Evolutionary conservation across 2,329 filamentous ascomycete genomes (phyloP).

Genomic region (Ophiostoma australiae): DNA sequence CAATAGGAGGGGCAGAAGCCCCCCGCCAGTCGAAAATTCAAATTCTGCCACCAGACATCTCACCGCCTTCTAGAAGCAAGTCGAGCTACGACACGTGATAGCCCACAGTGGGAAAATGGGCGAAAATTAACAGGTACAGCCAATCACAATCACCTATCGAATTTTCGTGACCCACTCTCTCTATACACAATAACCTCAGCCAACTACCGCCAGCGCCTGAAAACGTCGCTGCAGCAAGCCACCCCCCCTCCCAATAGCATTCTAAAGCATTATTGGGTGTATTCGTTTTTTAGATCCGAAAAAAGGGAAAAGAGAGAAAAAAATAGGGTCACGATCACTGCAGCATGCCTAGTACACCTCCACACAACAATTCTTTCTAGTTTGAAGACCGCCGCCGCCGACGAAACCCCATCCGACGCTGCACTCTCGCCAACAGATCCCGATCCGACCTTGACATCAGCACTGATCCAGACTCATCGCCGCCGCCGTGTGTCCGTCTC

Average conservation of each 20-base stretch:
- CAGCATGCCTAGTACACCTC: constrained; percentile 4
- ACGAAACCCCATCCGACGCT: neutral
- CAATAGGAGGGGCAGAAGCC: constrained; percentile 1
- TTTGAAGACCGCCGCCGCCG: constrained; percentile 7
- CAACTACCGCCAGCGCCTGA: constrained; percentile 6
- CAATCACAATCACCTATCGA: neutral
- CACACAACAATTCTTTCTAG: constrained; percentile 11
- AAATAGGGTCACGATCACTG: constrained; percentile 9
- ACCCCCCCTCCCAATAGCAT: constrained; percentile 10
- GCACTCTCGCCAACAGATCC: neutral
- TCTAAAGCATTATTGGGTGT: constrained; percentile 8
- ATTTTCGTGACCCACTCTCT: neutral
- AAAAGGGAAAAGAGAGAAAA: constrained; percentile 11
- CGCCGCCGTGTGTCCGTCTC: neutral
- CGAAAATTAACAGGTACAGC: neutral
- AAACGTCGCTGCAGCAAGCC: constrained; percentile 2
- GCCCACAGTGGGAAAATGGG: constrained; percentile 1
- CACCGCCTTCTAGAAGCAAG: neutral
- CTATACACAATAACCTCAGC: constrained; percentile 5
- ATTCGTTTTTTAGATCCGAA: constrained; percentile 11
- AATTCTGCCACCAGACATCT: neutral
- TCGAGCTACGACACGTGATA: neutral
- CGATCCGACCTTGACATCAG: neutral
- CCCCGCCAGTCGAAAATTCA: constrained; percentile 15
- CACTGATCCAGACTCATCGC: neutral